Evolutionary conservation across 2,329 filamentous ascomycete species (phyloP).

Genomic region (Pseudocercospora ulei): DNA sequence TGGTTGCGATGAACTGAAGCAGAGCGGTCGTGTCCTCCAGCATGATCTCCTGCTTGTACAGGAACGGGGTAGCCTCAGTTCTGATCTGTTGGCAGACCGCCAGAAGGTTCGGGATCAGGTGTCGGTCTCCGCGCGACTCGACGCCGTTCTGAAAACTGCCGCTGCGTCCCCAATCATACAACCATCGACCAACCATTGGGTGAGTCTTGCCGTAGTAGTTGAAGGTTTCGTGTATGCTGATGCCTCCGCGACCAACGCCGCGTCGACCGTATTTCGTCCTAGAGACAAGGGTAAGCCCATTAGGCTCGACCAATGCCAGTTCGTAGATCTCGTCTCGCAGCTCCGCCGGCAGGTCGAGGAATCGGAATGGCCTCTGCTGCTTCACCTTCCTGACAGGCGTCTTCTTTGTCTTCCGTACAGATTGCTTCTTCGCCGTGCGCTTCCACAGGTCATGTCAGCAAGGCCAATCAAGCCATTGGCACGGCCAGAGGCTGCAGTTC

Average conservation of each 20-base stretch:
- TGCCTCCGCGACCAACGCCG: slow-evolving; percentile 18
- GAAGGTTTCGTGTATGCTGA: slow-evolving; percentile 3
- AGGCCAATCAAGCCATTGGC: too few relatives aligned
- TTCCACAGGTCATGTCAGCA: slow-evolving; percentile 1
- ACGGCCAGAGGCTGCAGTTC: not conserved
- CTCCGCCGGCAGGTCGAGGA: slow-evolving; percentile 25
- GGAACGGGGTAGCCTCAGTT: slow-evolving; percentile 24
- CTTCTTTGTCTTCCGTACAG: slow-evolving; percentile 16
- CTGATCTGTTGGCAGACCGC: slow-evolving; percentile 29
- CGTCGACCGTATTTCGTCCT: slow-evolving; percentile 23
- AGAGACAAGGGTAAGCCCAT: slow-evolving; percentile 20
- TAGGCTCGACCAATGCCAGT: slow-evolving; percentile 23
- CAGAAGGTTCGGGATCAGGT: slow-evolving; percentile 25
- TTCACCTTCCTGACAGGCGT: slow-evolving; percentile 11
- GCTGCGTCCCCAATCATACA: not conserved
- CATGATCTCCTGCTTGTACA: slow-evolving; percentile 28
- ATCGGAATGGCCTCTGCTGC: slow-evolving; percentile 24
- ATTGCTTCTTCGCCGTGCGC: slow-evolving; percentile 1
- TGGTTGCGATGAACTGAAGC: slow-evolving; percentile 24
- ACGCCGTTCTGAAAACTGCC: not conserved
- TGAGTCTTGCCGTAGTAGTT: slow-evolving; percentile 15
- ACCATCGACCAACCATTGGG: slow-evolving; percentile 4
- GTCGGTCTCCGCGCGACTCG: not conserved
- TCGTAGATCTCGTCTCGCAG: slow-evolving; percentile 31
- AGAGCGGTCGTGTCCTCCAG: slow-evolving; percentile 24